A percentile compares a stretch with the other conserved stretches of the same genome.
Conservation (phyloP, 2,329 filamentous ascomycete species). For the Thermoascus crustaceus region DNA sequence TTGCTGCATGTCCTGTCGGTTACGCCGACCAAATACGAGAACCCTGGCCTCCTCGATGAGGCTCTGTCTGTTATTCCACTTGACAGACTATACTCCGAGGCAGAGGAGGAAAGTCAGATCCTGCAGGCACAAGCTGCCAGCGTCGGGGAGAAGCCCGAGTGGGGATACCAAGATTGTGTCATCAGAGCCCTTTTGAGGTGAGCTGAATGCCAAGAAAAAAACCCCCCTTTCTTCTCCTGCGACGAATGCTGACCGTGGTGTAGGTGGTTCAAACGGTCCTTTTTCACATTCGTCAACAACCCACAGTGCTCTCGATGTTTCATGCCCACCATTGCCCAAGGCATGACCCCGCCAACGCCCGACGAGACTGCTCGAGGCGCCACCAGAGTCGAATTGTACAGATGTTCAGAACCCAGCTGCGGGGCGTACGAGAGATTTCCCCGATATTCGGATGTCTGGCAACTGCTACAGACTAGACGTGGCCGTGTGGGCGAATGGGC, state of each 20-base stretch:
- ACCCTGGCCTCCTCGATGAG: slow-evolving; percentile 88
- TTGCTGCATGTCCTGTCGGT: slow-evolving; percentile 76
- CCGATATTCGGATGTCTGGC: slow-evolving; percentile 91
- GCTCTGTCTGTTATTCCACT: slow-evolving; percentile 78
- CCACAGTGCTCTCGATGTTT: slow-evolving; percentile 75
- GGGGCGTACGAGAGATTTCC: slow-evolving; percentile 80
- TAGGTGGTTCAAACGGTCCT: slow-evolving; percentile 91
- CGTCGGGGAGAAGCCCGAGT: slow-evolving; percentile 75
- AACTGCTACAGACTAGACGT: slow-evolving; percentile 73
- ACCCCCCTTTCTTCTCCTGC: slow-evolving; percentile 6
- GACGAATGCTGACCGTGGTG: slow-evolving; percentile 8
- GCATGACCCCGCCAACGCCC: slow-evolving; percentile 73
- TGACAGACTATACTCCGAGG: slow-evolving; percentile 85
- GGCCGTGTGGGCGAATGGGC: slow-evolving; percentile 93
- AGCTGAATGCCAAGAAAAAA: slow-evolving; percentile 26
- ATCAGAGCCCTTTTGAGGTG: slow-evolving; percentile 78
- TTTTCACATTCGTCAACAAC: slow-evolving; percentile 97
- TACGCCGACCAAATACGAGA: slow-evolving; percentile 91
- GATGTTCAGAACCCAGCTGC: slow-evolving; percentile 70
- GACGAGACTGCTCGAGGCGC: slow-evolving; percentile 88
- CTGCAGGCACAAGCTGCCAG: slow-evolving; percentile 81
- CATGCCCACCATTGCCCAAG: slow-evolving; percentile 72
- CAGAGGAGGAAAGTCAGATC: slow-evolving; percentile 86
- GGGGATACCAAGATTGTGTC: slow-evolving; percentile 97
- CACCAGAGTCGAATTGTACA: slow-evolving; percentile 79